Percentiles rank a stretch among this genome's conserved stretches.
Conservation (phyloP, 345 rosid genomes). For the Brassica nigra region DNA sequence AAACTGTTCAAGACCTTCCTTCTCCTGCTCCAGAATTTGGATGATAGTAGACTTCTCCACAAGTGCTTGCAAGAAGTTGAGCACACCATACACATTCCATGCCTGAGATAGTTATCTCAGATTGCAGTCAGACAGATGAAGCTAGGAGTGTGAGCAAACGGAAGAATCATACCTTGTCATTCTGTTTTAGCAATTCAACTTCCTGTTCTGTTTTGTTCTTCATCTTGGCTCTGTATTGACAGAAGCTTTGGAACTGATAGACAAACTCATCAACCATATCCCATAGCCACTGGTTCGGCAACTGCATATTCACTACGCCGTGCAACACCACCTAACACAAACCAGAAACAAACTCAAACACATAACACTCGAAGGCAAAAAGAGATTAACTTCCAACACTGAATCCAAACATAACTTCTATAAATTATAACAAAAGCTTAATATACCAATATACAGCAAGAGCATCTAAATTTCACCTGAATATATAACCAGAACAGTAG, state of each 20-base stretch:
- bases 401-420: neutral
- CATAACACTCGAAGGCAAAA: neutral
- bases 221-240: constrained; percentile 94
- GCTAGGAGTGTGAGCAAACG: neutral
- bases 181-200: constrained; percentile 72
- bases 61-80: constrained; percentile 96
- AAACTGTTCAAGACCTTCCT: constrained; percentile 91
- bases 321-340: constrained; percentile 76
- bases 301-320: constrained; percentile 92
- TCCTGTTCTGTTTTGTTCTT: constrained; percentile 93
- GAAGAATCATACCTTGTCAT: constrained; percentile 59
- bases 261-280: constrained; percentile 99
- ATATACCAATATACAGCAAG: neutral
- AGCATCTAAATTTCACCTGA: neutral
- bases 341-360: neutral
- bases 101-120: constrained; percentile 51
- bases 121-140: neutral
- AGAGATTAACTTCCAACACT: neutral
- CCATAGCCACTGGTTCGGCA: constrained; percentile 99
- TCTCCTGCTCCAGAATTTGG: constrained; percentile 91
- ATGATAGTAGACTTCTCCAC: constrained; percentile 86
- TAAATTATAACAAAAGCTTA: no score
- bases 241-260: constrained; percentile 95
- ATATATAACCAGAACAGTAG: neutral
- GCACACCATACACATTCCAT: constrained; percentile 98